Percentiles rank a stretch among this genome's conserved stretches.
Conservation (phyloP, 768 basidiomycete species). For the Suillus subluteus region DNA sequence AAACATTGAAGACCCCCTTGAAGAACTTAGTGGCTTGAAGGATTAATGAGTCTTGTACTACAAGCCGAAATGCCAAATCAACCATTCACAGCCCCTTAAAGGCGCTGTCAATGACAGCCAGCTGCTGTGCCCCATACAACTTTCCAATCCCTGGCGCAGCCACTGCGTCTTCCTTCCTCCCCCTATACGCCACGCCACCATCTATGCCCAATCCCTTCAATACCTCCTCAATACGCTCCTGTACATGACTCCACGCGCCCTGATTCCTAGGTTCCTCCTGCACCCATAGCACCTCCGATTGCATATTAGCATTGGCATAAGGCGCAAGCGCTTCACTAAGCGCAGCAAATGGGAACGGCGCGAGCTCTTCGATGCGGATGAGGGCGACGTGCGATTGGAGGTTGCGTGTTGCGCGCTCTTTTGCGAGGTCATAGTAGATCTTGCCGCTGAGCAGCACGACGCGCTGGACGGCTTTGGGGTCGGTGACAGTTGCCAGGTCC, state of each 20-base stretch:
- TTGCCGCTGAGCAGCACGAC: conserved; percentile 84
- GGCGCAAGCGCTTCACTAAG: conserved; percentile 48
- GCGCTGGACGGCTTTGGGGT: conserved; percentile 47
- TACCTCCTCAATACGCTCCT: conserved; percentile 55
- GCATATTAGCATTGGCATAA: conserved; percentile 49
- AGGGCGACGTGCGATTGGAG: conserved; percentile 62
- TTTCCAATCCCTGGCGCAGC: conserved; percentile 79
- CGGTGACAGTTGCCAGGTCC: conserved; percentile 43
- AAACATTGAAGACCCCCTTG: not conserved
- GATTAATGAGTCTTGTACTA: not conserved
- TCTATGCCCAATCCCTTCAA: conserved; percentile 43
- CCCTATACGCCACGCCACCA: conserved; percentile 54
- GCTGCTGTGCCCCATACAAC: conserved; percentile 69
- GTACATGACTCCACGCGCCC: conserved; percentile 76
- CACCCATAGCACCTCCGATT: conserved; percentile 54
- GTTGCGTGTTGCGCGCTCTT: conserved; percentile 57
- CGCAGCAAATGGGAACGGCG: conserved; percentile 80
- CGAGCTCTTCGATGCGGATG: conserved; percentile 82
- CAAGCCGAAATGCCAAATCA: not conserved
- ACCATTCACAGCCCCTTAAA: conserved; percentile 48
- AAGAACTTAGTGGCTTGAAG: not conserved
- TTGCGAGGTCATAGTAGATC: conserved; percentile 84
- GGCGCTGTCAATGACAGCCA: conserved; percentile 56
- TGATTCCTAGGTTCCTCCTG: conserved; percentile 93
- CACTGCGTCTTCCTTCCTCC: conserved; percentile 71